Base-by-base conservation (phyloP, 208 protist genomes). In the Trypanosoma rangeli region DNA sequence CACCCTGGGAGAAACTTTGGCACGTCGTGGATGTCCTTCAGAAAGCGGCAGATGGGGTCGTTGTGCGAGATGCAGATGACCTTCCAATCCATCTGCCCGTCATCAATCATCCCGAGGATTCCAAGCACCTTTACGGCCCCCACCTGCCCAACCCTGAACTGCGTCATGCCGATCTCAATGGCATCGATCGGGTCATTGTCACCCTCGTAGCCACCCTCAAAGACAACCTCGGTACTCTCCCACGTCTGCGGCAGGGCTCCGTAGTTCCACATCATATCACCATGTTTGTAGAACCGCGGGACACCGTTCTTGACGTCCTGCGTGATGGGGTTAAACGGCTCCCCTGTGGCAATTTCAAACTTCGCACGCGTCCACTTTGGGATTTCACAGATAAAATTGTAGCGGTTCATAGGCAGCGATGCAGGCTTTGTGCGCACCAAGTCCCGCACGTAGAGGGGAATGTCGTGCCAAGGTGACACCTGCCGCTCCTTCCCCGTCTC, bases 191-290 rank as follows among this genome's bases (percentile, higher is more conserved):
- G 95, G 63, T 98, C 95, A 58, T 96, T 95, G 71, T 98, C 95
- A 39, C 95, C 95, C 35, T 74, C 76, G 20, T 89, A 81, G 52
- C 87, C 89, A 20, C 83, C 84, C 66, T 94, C 89, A 57, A 94
- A 94, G 35, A 85, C 76, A 12, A 94, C 82, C 50, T 96, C 87
- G 1, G 94, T 98, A 80, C 94, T 95, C 74, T 98, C 97, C 94
- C 95, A 98, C 63, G 96, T 98, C 80, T 99, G 97, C 52, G 97
- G 97, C 61, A 99, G 87, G 35, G 93, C 92, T 28, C 97, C 97
- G 73, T 99, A 99, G 84, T 99, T 99, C 83, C 90, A 98, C 87
- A 98, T 89, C 89, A 98, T 98, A 72, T 97, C 90, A 22, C 97
- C 97, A 75, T 98, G 86, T 71, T 98, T 97, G 92, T 98, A 97